phyloP scores from a whole-genome alignment of 2,329 filamentous ascomycete genomes.

The Parastagonospora avenae region DNA sequence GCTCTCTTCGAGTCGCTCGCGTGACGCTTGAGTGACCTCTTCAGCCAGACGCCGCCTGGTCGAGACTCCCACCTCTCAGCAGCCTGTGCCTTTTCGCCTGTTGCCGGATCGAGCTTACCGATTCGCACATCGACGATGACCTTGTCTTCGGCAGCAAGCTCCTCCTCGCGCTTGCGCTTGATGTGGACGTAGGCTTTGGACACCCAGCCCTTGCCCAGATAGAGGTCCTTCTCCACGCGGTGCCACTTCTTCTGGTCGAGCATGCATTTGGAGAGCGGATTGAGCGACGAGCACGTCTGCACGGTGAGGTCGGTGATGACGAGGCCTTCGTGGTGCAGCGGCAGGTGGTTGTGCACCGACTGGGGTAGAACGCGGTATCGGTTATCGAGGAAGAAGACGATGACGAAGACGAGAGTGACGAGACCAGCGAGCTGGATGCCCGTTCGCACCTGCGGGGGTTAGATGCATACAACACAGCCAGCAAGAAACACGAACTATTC shows the following conservation, averaged over 20 bases:
- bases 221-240: constrained; percentile 87
- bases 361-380: constrained; percentile 86
- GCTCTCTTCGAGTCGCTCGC: constrained; percentile 75
- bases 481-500: constrained; percentile 37
- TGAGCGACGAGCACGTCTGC: constrained; percentile 74
- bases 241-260: constrained; percentile 77
- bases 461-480: constrained; percentile 7
- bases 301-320: constrained; percentile 87
- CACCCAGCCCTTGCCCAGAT: constrained; percentile 74
- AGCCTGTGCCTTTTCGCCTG: constrained; percentile 60
- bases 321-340: constrained; percentile 77
- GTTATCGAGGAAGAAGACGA: constrained; percentile 83
- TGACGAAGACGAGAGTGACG: constrained; percentile 65
- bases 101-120: constrained; percentile 71
- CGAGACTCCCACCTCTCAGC: constrained; percentile 77
- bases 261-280: constrained; percentile 74
- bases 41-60: constrained; percentile 79
- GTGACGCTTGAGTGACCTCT: constrained; percentile 72
- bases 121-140: constrained; percentile 81
- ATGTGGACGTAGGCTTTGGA: constrained; percentile 81
- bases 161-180: constrained; percentile 83
- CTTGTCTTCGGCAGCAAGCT: constrained; percentile 73
- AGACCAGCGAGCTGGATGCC: constrained; percentile 75
- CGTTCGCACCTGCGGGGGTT: constrained; percentile 57
- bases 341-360: constrained; percentile 84